Base-by-base conservation (phyloP, 331 rosid genomes). In the Pyracantha coccinea region DNA sequence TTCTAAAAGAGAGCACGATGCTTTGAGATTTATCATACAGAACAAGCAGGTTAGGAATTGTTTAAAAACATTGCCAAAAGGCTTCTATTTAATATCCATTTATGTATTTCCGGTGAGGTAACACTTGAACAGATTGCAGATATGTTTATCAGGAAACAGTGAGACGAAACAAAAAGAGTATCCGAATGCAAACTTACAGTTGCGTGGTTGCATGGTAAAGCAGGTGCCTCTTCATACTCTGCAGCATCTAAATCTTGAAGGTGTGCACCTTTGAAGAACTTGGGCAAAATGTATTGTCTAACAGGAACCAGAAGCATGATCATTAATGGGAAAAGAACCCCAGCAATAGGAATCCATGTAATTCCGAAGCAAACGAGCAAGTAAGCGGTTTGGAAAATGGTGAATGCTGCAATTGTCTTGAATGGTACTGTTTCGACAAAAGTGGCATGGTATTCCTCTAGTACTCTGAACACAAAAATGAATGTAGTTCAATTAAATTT, bases 281-380 rank as follows among this genome's bases (percentile, higher is more conserved):
- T 90, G 75, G 96, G 92, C 76, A 90, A 80, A 78, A 90, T 83
- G 82, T 90, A 90, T 68, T 86, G 96, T 78, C 96, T 85, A 62
- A 90, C 91, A 59, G 96, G 96, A 87, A 90, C 90, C 77, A 90
- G 84, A 79, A 90, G 88, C 96, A 90, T 88, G 83, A 90, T 90
- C 93, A 90, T 76, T 69, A 90, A 73, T n/a, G 96, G 96, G 82
- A 90, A 90, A 32, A 90, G 86, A 83, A 87, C 85, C 28, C 96
- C 93, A n/a, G 93, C 96, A 29, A 77, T 80, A 41, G 93, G 92
- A 70, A 90, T 78, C 93, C 96, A 90, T 7, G 96, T 90, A 63
- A 88, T 78, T 77, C 96, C 96, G 59, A 87, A 90, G 76, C 93
- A 90, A 59, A 88, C 79, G 69, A 90, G 78, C 89, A 90, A 87